Conservation (phyloP, 1,139 yeast species). For the Suhomyces yuchorum region DNA sequence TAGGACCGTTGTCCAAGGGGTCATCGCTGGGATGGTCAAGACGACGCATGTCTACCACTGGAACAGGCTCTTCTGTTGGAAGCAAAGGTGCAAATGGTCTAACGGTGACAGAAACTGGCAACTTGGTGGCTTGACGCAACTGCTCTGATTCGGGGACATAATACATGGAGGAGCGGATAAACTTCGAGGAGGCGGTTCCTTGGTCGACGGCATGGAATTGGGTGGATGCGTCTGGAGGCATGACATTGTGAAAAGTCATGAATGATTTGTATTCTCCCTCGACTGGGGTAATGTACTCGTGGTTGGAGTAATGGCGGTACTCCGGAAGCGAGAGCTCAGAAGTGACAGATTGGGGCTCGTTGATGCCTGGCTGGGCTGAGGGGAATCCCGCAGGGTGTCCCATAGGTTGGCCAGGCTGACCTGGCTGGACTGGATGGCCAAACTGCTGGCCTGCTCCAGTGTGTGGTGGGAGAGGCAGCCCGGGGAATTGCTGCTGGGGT, state of each 20-base stretch:
- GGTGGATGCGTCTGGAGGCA: constrained; percentile 82
- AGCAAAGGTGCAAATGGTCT: constrained; percentile 78
- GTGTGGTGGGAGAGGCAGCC: neutral
- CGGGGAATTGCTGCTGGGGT: neutral
- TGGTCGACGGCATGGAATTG: constrained; percentile 74
- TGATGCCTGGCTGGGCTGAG: neutral
- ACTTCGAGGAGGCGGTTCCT: constrained; percentile 81
- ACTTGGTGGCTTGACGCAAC: constrained; percentile 65
- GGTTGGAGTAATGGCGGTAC: constrained; percentile 57
- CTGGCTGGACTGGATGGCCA: neutral
- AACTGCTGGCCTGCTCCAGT: neutral
- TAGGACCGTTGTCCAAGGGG: constrained; percentile 59
- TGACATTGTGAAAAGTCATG: constrained; percentile 69
- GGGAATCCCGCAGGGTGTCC: neutral
- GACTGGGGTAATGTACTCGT: constrained; percentile 38
- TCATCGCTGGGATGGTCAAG: constrained; percentile 27
- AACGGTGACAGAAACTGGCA: constrained; percentile 80
- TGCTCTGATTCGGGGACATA: constrained; percentile 78
- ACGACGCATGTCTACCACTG: constrained; percentile 64
- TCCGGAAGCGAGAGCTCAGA: constrained; percentile 52
- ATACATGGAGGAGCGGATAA: constrained; percentile 79
- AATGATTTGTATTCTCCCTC: constrained; percentile 46
- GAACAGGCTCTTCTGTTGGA: constrained; percentile 57
- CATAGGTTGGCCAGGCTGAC: neutral
- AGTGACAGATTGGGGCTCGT: neutral